Base-by-base conservation (phyloP, 805 yeast species). In the Debaryomyces hansenii region DNA sequence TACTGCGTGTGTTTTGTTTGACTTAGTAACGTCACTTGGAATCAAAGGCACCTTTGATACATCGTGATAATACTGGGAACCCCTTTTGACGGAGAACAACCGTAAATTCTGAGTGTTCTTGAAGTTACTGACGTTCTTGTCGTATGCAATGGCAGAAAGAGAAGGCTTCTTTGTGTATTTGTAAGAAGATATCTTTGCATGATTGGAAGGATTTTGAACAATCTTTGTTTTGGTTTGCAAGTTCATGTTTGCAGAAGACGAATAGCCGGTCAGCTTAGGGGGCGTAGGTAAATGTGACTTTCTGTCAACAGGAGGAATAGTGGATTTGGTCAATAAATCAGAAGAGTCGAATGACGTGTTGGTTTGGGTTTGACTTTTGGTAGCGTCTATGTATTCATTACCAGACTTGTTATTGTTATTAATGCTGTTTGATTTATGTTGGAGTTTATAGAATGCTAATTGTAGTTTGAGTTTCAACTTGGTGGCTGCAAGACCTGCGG, bases 401-500 rank as follows among this genome's bases (percentile, higher is more conserved):
- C 40, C n/a, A 33, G 42, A 12, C n/a, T 20, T 7, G 27, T 18
- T 33, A 20, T 29, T 20, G 20, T 24, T 39, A 21, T 20, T 32
- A 16, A 15, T 31, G 15, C 20, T 15, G 50, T 18, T 29, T 45
- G 49, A 45, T 34, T 48, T 50, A 15, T 58, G 58, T 50, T 69
- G 70, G 29, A 72, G 50, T 53, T 71, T 72, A 57, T 64, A 69
- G 33, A 71, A 53, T 1, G 78, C 78, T 50, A 72, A 55, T 49
- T 68, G 76, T 35, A 72, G 57, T 54, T 71, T 72, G 47, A 72
- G 60, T 58, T 70, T 72, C 55, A 72, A 61, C 51, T 71, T 71
- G 18, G 73, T 67, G 28, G 76, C 78, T 9, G 75, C 74, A 56
- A 70, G 60, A 24, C 67, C 70, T 5, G 72, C 73, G 45, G 64